Evolutionary conservation across 2,329 filamentous ascomycete genomes (phyloP), one percentile per base, ranked within the genome.

Genomic region (Bipolaris gigantea): DNA sequence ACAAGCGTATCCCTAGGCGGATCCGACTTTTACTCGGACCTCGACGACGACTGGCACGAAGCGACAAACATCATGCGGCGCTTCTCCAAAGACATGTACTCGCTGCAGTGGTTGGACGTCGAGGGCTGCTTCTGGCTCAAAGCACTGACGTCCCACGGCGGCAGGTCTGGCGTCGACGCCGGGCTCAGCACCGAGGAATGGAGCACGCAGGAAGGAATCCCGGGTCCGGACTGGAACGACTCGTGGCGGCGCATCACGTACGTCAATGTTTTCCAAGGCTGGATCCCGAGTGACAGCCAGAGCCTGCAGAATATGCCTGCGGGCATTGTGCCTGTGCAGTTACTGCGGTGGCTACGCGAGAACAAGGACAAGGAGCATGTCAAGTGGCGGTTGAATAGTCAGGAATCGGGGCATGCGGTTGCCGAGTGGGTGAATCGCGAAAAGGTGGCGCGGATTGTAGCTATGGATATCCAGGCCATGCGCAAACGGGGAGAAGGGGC

Each of bases 51-150:
- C 65, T 81, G 79, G 76, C 76, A 78, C 34, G 83, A 86, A 66
- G 79, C 83, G 1, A 77, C 81, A 1, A 78, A 78, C 16, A 78
- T 86, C 18, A 74, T 87, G 1, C 80, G 82, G 5, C 80, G 80
- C 21, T 73, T 87, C 1, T 83, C 81, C 23, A 73, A 77, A 41
- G 77, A 78, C 39, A 82, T 83, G 0, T 83, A 85, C 60, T 83
- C 82, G 40, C 74, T 87, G 2, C 78, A 80, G 61, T 86, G 83
- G 83, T 76, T 87, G 2, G 85, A 87, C 61, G 72, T 87, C 1
- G 82, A 85, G 65, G 84, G 84, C 8, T 87, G 85, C 62, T 73
- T 76, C 19, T 87, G 85, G 85, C 63, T 81, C 30, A 73, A 76
- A 15, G 82, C 83, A 0, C 66, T 87, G 27, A 76, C 69, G 23